Percentiles rank a stretch among this genome's conserved stretches.
Conservation (phyloP, 306 rosid species). For the Mucuna pruriens region DNA sequence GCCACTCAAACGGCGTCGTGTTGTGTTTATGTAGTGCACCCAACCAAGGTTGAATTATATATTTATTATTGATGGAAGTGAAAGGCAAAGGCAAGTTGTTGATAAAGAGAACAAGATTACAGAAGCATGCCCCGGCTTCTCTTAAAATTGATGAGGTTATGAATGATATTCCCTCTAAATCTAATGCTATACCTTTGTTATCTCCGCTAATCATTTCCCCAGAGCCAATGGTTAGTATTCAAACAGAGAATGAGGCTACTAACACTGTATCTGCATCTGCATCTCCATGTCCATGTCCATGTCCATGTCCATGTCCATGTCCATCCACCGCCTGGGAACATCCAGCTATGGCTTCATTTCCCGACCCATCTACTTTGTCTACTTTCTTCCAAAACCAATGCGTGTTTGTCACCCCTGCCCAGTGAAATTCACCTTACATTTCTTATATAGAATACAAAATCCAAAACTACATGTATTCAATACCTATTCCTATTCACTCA, state of each 20-base stretch:
- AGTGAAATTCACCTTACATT: conserved; percentile 36
- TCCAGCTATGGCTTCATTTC: too few species aligned
- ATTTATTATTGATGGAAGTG: conserved; percentile 45
- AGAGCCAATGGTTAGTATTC: conserved; percentile 19
- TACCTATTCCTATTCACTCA: too few species aligned
- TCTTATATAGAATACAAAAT: too few species aligned
- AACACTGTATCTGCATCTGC: too few species aligned
- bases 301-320: too few species aligned
- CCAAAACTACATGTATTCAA: too few species aligned
- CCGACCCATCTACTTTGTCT: conserved; percentile 55
- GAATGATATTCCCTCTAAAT: background rate
- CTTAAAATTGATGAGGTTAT: conserved; percentile 52
- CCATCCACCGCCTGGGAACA: too few species aligned
- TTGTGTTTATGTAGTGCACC: too few species aligned
- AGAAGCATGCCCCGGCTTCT: conserved; percentile 64
- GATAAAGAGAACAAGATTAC: conserved; percentile 55
- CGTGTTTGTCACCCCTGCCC: conserved; percentile 46
- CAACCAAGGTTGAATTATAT: too few species aligned
- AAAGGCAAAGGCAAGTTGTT: background rate
- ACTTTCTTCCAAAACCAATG: conserved; percentile 66
- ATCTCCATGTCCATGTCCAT: too few species aligned
- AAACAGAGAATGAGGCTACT: conserved; percentile 24
- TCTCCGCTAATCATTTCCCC: conserved; percentile 71
- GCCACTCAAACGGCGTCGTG: conserved; percentile 33
- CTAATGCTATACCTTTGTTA: conserved; percentile 68